phyloP scores from a whole-genome alignment of 2,329 filamentous ascomycete genomes.

The Diaporthe australafricana region DNA sequence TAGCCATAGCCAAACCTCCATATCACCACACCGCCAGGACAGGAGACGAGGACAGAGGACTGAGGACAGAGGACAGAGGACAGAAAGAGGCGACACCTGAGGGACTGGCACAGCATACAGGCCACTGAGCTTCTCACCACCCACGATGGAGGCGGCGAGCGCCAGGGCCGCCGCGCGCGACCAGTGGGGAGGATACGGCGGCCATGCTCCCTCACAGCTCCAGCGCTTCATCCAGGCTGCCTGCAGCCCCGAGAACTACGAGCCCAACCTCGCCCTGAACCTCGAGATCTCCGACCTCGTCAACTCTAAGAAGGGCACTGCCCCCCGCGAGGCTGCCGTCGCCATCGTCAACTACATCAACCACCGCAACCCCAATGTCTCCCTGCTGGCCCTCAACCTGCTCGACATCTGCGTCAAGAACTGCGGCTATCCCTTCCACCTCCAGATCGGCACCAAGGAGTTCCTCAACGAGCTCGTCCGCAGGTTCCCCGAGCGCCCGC shows the following conservation, averaged over 20 bases:
- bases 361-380: slow-evolving; percentile 95
- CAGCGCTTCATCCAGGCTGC: slow-evolving; percentile 97
- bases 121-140: slow-evolving; percentile 35
- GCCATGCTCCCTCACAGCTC: slow-evolving; percentile 81
- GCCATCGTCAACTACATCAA: slow-evolving; percentile 96
- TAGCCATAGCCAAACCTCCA: not conserved
- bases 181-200: slow-evolving; percentile 86
- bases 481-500: slow-evolving; percentile 93
- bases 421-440: slow-evolving; percentile 98
- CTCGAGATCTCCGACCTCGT: slow-evolving; percentile 97
- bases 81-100: slow-evolving; percentile 29
- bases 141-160: slow-evolving; percentile 89
- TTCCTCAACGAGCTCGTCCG: slow-evolving; percentile 98
- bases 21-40: not conserved
- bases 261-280: slow-evolving; percentile 95
- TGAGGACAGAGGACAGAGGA: not conserved
- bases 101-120: not conserved
- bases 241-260: slow-evolving; percentile 96
- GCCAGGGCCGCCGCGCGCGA: slow-evolving; percentile 95
- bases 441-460: slow-evolving; percentile 98
- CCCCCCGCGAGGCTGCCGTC: slow-evolving; percentile 93
- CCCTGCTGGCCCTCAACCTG: slow-evolving; percentile 87
- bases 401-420: slow-evolving; percentile 99
- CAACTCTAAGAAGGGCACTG: slow-evolving; percentile 96
- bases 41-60: slow-evolving; percentile 2